Percentiles rank a stretch among this genome's conserved stretches.
Conservation (phyloP, 2,329 filamentous ascomycete species). For the Xenosphaeropsis pyriputrescens region DNA sequence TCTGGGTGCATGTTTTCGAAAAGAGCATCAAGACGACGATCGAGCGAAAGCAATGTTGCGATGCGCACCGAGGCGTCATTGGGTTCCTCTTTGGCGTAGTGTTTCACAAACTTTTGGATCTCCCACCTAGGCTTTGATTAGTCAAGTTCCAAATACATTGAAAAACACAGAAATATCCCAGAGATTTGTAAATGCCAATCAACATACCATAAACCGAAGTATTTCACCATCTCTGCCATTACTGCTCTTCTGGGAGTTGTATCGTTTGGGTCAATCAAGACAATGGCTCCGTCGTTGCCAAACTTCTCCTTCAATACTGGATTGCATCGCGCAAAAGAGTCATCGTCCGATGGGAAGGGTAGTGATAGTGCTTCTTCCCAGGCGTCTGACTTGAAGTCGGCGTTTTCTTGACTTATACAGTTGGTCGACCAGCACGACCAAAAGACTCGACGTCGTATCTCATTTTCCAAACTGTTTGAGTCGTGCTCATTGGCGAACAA, state of each 20-base stretch:
- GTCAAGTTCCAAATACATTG: neutral
- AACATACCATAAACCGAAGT: slow-evolving; percentile 6
- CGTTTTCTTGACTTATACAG: slow-evolving; percentile 5
- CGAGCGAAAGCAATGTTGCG: slow-evolving; percentile 3
- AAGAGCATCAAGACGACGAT: slow-evolving; percentile 3
- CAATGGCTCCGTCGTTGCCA: slow-evolving; percentile 4
- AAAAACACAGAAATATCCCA: too few relatives aligned
- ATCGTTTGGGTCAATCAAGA: neutral
- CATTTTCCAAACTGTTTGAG: neutral
- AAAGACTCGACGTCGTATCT: slow-evolving; percentile 4
- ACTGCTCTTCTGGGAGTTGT: slow-evolving; percentile 1
- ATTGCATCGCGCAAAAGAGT: slow-evolving; percentile 2
- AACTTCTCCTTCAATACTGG: slow-evolving; percentile 4
- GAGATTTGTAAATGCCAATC: too few relatives aligned
- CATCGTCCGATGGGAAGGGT: slow-evolving; percentile 6
- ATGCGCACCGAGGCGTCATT: slow-evolving; percentile 1
- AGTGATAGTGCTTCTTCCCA: slow-evolving; percentile 6
- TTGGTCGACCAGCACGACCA: slow-evolving; percentile 6
- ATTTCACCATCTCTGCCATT: slow-evolving; percentile 4
- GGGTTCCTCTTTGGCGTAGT: neutral
- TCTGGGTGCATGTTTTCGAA: slow-evolving; percentile 4
- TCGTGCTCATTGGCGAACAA: neutral
- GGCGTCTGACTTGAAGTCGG: slow-evolving; percentile 2
- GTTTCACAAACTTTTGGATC: slow-evolving; percentile 6
- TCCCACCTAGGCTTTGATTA: slow-evolving; percentile 5